Base-by-base conservation (phyloP, 768 basidiomycete genomes). In the Suillus subaureus region DNA sequence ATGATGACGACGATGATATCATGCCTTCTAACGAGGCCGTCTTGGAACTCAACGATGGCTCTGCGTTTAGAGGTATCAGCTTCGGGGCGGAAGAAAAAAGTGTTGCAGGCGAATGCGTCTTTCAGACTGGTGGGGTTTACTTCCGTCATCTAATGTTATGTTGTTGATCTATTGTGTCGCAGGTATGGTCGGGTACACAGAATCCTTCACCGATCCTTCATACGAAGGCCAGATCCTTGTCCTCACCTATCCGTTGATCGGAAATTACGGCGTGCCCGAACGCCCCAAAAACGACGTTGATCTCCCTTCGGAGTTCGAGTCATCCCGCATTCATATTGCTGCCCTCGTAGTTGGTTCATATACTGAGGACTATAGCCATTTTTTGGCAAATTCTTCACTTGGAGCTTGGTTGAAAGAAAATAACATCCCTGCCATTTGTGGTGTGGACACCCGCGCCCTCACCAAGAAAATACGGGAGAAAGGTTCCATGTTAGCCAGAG, bases 151-250 rank as follows among this genome's bases (percentile, higher is more conserved):
- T 61, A 66, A 65, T 64, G 62, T 61, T 67, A 62, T 66, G 3
- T 42, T 28, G 63, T 54, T 61, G 64, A 69, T 69, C 65, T 73
- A 73, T 64, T 57, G 51, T 63, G 28, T 66, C 28, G 62, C 73
- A 99, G 97, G 97, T 64, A 99, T 99, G 97, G 96, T 99, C 64
- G 97, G 97, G 37, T 99, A 99, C 79, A 95, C 94, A 43, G 97
- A 99, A 74, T 98, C 97, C 23, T 82, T 99, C 70, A 99, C 97
- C 54, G 97, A 99, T 77, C 97, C 97, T 23, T 99, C 97, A 2
- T 99, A 99, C 79, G 90, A 97, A 77, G 95, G 96, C 42, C 97
- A 99, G 79, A 99, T 99, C 74, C 90, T 99, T 66, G 89, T 99
- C 69, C 85, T 99, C 70, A 99, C 97, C 2, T 99, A 99, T 80